phyloP scores from a whole-genome alignment of 345 rosid genomes.

The Leavenworthia alabamica region DNA sequence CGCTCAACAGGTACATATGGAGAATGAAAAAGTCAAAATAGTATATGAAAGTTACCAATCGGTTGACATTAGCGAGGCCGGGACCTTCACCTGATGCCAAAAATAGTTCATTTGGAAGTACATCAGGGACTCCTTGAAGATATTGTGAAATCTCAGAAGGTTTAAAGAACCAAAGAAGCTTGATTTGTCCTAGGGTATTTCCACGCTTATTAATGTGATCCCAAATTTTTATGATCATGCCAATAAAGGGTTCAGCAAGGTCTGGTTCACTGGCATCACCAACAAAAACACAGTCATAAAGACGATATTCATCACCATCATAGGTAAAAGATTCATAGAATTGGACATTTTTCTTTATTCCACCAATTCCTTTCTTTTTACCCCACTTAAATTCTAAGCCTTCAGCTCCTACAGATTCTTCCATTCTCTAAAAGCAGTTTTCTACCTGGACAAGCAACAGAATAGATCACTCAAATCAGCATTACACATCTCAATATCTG shows the following conservation, averaged over 20 bases:
- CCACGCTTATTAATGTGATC: conserved; percentile 38
- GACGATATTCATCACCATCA: conserved; percentile 57
- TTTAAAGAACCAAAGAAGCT: conserved; percentile 75
- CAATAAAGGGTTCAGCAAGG: conserved; percentile 61
- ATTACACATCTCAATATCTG: no score
- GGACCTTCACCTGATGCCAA: conserved; percentile 78
- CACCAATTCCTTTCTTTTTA: conserved; percentile 50
- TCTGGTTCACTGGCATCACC: conserved; percentile 33
- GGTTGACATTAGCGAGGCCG: conserved; percentile 64
- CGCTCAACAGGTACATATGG: not conserved
- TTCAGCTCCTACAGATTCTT: conserved; percentile 34
- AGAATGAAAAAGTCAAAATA: not conserved
- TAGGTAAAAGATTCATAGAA: conserved; percentile 71
- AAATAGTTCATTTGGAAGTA: conserved; percentile 57
- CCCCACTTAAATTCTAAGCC: conserved; percentile 69
- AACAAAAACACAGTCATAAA: conserved; percentile 63
- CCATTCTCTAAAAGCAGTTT: conserved; percentile 41
- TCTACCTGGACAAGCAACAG: not conserved
- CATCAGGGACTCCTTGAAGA: conserved; percentile 35
- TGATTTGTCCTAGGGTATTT: conserved; percentile 30
- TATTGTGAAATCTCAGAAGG: conserved; percentile 51
- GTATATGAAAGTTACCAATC: conserved; percentile 48
- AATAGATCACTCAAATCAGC: not conserved
- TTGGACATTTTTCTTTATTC: conserved; percentile 48
- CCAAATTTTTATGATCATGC: conserved; percentile 70